Evolutionary conservation across 805 yeast genomes (phyloP), one percentile per base, ranked within the genome.

Genomic region (Alloascoidea africana): DNA sequence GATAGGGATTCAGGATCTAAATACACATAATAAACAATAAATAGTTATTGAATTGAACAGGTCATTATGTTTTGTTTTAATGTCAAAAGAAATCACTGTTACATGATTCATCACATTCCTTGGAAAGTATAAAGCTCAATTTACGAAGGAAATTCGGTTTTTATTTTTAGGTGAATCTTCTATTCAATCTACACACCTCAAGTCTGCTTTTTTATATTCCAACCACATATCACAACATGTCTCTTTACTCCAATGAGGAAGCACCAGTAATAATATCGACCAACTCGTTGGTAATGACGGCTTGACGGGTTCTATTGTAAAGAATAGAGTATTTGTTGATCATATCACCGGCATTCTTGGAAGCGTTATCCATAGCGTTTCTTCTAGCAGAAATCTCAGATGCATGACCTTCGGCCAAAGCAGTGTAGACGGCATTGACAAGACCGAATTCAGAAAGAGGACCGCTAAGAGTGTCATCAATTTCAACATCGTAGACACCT

Each of bases 241-340:
- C 19, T 15, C 37, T 34, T 60, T 81, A 89, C 70, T 82, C 95
- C 68, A 91, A 77, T 42, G 97, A 85, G 46, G 97, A 85, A 56
- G 98, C 98, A 86, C 98, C 98, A 55, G 98, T 91, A 64, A 91
- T 89, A 58, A 91, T 91, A 69, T 91, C 98, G 58, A 91, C 98
- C 77, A 91, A 72, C 73, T 91, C 98, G 76, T 91, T 91, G 66
- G 97, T 87, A 58, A 89, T 89, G 59, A 87, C 96, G 51, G 96
- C 96, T 75, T 91, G 98, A 73, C 96, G 85, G 57, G 96, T 81
- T 76, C 98, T 89, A 87, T 91, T 91, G 70, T 91, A 91, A 66
- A 91, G 77, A 63, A 91, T 91, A 51, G 97, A 81, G 81, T 83
- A 89, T 59, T 74, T 80, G 68, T 73, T 76, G 60, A 91, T 91